Conservation (phyloP, 2,329 filamentous ascomycete species). For the Plenodomus tracheiphilus region DNA sequence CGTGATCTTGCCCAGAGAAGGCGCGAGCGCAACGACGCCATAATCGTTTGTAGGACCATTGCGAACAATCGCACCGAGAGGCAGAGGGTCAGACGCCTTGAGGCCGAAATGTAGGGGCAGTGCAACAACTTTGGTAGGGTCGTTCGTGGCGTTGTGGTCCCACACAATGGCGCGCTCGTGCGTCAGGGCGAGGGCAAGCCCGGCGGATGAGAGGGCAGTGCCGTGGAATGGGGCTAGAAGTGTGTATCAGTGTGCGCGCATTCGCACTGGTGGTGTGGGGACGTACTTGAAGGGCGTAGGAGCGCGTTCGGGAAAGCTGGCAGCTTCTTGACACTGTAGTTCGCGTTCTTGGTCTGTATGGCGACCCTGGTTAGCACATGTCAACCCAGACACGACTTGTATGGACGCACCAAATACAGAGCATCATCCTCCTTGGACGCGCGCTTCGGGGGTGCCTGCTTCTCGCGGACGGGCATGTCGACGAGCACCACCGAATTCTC, state of each 20-base stretch:
- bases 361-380: constrained; percentile 9
- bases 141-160: constrained; percentile 72
- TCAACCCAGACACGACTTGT: neutral
- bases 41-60: constrained; percentile 78
- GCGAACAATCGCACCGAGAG: constrained; percentile 80
- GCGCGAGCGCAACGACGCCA: constrained; percentile 84
- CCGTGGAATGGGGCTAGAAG: constrained; percentile 41
- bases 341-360: constrained; percentile 75
- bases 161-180: constrained; percentile 84
- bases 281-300: constrained; percentile 67
- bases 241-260: constrained; percentile 19
- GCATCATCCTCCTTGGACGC: constrained; percentile 69
- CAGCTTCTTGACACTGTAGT: constrained; percentile 83
- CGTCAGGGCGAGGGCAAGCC: constrained; percentile 78
- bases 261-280: constrained; percentile 12
- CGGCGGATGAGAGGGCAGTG: constrained; percentile 61
- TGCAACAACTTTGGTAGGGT: constrained; percentile 72
- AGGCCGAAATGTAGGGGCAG: constrained; percentile 78
- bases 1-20: constrained; percentile 79
- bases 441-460: constrained; percentile 52
- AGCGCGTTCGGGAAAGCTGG: constrained; percentile 80
- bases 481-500: constrained; percentile 37
- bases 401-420: constrained; percentile 62
- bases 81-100: constrained; percentile 71
- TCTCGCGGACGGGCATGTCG: constrained; percentile 48